These are phyloP conservation scores for Didymella pomorum DNA, from an alignment of 2,329 filamentous ascomycete species.

Conservation along the genomic window DNA sequence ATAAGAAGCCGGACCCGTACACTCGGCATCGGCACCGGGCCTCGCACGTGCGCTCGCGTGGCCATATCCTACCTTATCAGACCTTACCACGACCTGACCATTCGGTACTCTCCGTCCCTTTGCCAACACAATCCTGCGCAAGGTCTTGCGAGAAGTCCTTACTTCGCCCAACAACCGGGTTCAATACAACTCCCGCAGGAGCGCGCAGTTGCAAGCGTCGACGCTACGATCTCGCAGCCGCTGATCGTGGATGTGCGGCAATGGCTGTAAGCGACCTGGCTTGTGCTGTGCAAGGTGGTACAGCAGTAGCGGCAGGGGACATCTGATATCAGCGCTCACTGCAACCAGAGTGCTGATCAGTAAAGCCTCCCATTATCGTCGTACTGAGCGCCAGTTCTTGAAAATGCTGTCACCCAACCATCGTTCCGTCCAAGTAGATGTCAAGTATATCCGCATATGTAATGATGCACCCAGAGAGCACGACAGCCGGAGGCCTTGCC, in stretches of 20 bases:
- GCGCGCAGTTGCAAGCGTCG: not conserved
- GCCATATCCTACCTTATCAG: conserved; percentile 4
- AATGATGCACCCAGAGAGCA: not conserved
- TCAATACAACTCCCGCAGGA: not conserved
- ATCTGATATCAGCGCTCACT: not conserved
- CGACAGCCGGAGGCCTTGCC: not conserved
- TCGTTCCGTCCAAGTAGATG: not conserved
- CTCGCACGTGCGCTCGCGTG: conserved; percentile 17
- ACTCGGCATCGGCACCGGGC: conserved; percentile 7
- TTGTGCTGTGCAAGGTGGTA: conserved; percentile 7
- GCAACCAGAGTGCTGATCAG: not conserved
- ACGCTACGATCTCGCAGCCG: conserved; percentile 2
- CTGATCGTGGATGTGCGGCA: not conserved
- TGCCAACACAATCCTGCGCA: not conserved
- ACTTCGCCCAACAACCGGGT: conserved; percentile 7
- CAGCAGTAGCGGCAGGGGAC: not conserved
- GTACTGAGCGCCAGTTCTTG: not conserved
- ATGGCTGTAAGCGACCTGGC: not conserved
- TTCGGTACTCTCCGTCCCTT: not conserved
- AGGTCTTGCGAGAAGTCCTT: not conserved
- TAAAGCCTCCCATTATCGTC: not conserved
- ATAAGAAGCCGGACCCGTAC: conserved; percentile 7
- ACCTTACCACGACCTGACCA: not conserved
- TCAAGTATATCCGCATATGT: not conserved
- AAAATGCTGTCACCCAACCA: not conserved